Conservation (phyloP, 495 filamentous ascomycete genomes). For the Tuber indicum region DNA sequence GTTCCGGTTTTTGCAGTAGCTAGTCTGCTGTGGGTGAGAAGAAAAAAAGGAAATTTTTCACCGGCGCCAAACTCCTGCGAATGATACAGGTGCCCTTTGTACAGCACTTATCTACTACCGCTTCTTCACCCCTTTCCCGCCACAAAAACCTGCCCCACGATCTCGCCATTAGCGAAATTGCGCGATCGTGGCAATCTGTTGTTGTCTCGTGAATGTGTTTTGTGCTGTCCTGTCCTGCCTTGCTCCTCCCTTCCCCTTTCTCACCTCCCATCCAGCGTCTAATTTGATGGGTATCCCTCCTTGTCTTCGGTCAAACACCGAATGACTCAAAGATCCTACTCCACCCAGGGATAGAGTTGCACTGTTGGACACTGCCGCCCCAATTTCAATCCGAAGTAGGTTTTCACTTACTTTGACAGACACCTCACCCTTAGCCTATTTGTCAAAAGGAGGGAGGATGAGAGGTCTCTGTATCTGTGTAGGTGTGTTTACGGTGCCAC, state of each 20-base stretch:
- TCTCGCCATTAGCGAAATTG: background rate
- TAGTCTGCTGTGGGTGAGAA: background rate
- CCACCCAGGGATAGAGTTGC: background rate
- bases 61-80: slow-evolving; percentile 1
- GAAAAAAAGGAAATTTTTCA: background rate
- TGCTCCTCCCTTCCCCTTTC: background rate
- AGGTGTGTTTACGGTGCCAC: background rate
- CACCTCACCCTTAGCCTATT: background rate
- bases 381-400: background rate
- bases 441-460: background rate
- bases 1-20: too few relatives aligned
- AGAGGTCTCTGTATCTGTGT: background rate
- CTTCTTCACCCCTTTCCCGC: background rate
- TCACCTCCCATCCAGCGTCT: background rate
- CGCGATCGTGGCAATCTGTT: background rate
- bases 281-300: background rate
- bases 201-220: background rate
- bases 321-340: background rate
- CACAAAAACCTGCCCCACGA: background rate
- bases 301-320: background rate
- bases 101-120: background rate
- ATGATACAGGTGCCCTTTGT: background rate
- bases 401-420: background rate
- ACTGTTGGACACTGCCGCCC: background rate
- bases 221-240: background rate